Evolutionary conservation across 2,329 filamentous ascomycete species (phyloP).

Genomic region (Neofusicoccum parvum): DNA sequence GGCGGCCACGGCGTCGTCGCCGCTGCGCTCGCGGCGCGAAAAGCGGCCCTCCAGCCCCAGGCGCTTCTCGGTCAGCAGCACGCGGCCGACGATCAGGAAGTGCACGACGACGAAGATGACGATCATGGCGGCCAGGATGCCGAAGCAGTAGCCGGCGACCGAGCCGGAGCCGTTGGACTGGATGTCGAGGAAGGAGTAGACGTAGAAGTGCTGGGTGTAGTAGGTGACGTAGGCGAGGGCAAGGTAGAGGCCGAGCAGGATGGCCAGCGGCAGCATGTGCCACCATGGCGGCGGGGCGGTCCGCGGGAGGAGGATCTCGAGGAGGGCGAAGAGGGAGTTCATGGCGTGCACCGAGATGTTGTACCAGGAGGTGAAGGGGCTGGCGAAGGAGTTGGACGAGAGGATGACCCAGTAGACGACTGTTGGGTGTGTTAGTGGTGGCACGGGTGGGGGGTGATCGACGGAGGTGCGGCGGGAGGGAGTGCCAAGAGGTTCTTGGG

Average conservation of each 20-base stretch:
- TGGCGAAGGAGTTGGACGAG: slow-evolving; percentile 35
- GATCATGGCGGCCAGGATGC: slow-evolving; percentile 43
- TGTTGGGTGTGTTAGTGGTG: slow-evolving; percentile 23
- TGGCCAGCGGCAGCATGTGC: slow-evolving; percentile 67
- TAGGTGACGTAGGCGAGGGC: slow-evolving; percentile 73
- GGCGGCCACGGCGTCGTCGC: neutral
- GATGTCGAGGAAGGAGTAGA: slow-evolving; percentile 75
- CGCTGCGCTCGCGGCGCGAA: slow-evolving; percentile 18
- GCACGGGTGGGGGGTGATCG: too few relatives aligned
- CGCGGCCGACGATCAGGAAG: slow-evolving; percentile 41
- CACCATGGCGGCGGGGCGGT: slow-evolving; percentile 65
- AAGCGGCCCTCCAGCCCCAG: slow-evolving; percentile 45
- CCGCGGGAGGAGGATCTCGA: slow-evolving; percentile 71
- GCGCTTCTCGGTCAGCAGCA: slow-evolving; percentile 49
- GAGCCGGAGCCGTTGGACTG: slow-evolving; percentile 50
- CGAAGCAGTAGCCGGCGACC: slow-evolving; percentile 66
- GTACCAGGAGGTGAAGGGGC: slow-evolving; percentile 48
- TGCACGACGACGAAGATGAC: slow-evolving; percentile 46
- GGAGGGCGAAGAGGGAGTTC: slow-evolving; percentile 73
- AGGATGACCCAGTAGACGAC: slow-evolving; percentile 49
- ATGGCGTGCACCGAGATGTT: slow-evolving; percentile 75
- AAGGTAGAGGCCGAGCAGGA: slow-evolving; percentile 74
- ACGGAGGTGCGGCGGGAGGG: too few relatives aligned
- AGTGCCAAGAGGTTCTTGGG: neutral
- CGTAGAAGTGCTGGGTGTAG: slow-evolving; percentile 71